Evolutionary conservation across 164 flowering plant species (phyloP).

Genomic region (Amborella trichopoda): DNA sequence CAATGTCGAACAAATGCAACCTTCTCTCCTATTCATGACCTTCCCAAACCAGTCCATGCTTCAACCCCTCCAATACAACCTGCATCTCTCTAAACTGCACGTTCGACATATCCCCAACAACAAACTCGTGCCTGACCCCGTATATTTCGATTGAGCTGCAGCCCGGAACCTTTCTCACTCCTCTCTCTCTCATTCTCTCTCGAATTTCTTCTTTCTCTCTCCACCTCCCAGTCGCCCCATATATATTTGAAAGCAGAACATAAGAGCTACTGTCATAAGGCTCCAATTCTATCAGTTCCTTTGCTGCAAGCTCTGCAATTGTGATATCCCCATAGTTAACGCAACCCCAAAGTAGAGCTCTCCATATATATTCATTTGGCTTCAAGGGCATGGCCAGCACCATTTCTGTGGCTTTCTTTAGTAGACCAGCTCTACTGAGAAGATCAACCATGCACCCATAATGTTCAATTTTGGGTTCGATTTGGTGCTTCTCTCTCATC

Average conservation of each 20-base stretch:
- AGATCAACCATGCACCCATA: slow-evolving; percentile 60
- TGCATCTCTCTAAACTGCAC: slow-evolving; percentile 14
- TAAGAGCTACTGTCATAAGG: slow-evolving; percentile 34
- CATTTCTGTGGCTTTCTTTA: slow-evolving; percentile 30
- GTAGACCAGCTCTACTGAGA: slow-evolving; percentile 41
- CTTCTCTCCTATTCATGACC: too few species aligned
- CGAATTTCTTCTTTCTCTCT: slow-evolving; percentile 33
- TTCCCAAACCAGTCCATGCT: slow-evolving; percentile 20
- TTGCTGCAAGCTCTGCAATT: slow-evolving; percentile 23
- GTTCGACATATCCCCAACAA: slow-evolving; percentile 29
- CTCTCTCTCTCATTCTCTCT: slow-evolving; percentile 34
- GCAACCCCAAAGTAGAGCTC: slow-evolving; percentile 44
- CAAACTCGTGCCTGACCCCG: slow-evolving; percentile 25
- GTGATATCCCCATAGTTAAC: slow-evolving; percentile 30
- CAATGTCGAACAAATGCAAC: too few species aligned
- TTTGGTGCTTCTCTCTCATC: slow-evolving; percentile 27
- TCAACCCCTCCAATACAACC: slow-evolving; percentile 29
- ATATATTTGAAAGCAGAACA: slow-evolving; percentile 43
- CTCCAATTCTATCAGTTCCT: slow-evolving; percentile 13
- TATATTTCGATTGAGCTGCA: slow-evolving; percentile 37
- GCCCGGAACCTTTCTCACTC: slow-evolving; percentile 36
- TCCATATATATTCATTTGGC: slow-evolving; percentile 35
- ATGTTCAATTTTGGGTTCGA: slow-evolving; percentile 37
- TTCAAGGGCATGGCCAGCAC: slow-evolving; percentile 34
- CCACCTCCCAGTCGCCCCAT: slow-evolving; percentile 35